These are phyloP conservation scores for Phytophthora meadii DNA, from an alignment of 352 stramenopile species.

Conservation along the genomic window DNA sequence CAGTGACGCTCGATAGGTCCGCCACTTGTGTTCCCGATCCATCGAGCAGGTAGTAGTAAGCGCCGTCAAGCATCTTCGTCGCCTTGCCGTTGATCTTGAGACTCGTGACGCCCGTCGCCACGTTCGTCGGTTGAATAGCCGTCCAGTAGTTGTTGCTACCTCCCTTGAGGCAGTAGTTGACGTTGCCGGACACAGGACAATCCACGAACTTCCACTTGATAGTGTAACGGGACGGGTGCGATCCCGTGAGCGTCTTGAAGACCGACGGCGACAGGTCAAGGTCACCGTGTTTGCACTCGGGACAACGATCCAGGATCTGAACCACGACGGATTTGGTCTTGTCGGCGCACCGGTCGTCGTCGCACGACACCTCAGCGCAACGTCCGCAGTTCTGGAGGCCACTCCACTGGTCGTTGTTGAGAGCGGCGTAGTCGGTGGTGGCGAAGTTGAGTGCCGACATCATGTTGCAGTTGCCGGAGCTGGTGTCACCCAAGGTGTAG, in stretches of 20 bases:
- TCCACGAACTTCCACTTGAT: conserved; percentile 51
- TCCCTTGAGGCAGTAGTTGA: conserved; percentile 33
- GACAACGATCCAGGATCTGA: background rate
- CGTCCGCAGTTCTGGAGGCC: background rate
- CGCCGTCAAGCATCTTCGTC: conserved; percentile 59
- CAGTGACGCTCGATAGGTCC: conserved; percentile 43
- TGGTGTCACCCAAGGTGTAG: background rate
- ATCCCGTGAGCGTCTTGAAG: conserved; percentile 48
- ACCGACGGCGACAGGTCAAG: conserved; percentile 46
- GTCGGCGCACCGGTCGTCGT: background rate
- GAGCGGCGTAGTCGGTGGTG: background rate
- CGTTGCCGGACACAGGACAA: conserved; percentile 38
- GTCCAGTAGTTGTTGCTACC: conserved; percentile 45
- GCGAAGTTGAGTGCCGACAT: conserved; percentile 1
- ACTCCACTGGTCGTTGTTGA: background rate
- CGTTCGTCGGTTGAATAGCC: conserved; percentile 46
- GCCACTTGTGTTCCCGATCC: conserved; percentile 37
- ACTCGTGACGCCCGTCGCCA: conserved; percentile 33
- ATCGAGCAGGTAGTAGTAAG: conserved; percentile 70
- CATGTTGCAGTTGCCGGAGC: background rate
- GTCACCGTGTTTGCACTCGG: conserved; percentile 11
- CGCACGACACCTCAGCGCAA: background rate
- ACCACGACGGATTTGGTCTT: background rate
- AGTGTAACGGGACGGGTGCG: conserved; percentile 28
- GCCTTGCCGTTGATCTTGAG: conserved; percentile 54